Base-by-base conservation (phyloP, 768 basidiomycete genomes). In the Mycena indigotica region DNA sequence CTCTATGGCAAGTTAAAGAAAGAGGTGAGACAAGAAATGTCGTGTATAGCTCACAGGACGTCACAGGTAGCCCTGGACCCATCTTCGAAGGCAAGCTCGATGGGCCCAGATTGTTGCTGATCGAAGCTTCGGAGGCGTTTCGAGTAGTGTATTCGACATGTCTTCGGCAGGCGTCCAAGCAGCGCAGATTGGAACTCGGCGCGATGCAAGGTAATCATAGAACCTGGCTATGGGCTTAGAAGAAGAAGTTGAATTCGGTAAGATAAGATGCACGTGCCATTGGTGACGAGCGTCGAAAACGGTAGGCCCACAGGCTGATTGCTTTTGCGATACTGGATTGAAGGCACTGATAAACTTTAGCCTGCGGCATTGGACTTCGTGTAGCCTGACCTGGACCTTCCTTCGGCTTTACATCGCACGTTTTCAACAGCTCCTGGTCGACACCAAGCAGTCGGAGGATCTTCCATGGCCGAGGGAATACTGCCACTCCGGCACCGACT, bases 181-280 rank as follows among this genome's bases (percentile, higher is more conserved):
- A 91, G 76, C 2, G 78, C 80, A 21, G 73, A 69, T 55, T 89
- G 87, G 63, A 89, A 87, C 62, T 88, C 86, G 21, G 86, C 78
- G 16, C 89, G 83, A 68, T 88, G 88, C 60, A 90, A 76, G 56
- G 72, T 69, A 60, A 84, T 73, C 58, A 84, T 53, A 53, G 70
- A 70, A 21, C 84, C 84, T 85, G 65, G 45, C 17, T 17, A 25
- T 52, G 35, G 28, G 49, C 23, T 41, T 57, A 46, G 53, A 44
- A 25, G 25, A 44, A 60, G 25, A 45, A 50, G 21, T 24, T 28
- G 28, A 58, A 32, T 32, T 30, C 35, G 38, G 32, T 26, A 46
- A 41, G 49, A 29, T 19, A 46, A 35, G n/a, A n/a, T n/a, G 23
- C 50, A 50, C 41, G 25, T 57, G 85, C 88, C 87, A 67, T 84